phyloP scores from a whole-genome alignment of 2,329 filamentous ascomycete species.

The Cladosporium sp. region DNA sequence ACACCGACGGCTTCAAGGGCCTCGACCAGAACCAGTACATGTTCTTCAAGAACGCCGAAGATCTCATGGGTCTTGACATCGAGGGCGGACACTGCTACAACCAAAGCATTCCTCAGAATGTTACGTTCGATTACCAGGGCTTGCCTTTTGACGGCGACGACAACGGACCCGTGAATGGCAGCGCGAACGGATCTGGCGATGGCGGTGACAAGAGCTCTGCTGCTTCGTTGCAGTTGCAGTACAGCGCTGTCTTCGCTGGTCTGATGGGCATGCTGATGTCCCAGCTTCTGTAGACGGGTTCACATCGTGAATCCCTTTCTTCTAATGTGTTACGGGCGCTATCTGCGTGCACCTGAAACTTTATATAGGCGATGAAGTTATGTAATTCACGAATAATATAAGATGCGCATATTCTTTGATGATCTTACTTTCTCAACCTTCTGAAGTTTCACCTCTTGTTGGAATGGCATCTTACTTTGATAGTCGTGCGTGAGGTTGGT shows the following conservation, averaged over 20 bases:
- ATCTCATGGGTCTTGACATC: constrained; percentile 63
- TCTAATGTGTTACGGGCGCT: not conserved
- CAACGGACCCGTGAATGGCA: constrained; percentile 12
- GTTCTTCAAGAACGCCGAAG: constrained; percentile 73
- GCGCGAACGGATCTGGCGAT: not conserved
- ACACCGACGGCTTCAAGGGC: constrained; percentile 66
- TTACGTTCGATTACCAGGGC: constrained; percentile 65
- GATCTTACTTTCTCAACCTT: too few species aligned
- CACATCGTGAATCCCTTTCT: not conserved
- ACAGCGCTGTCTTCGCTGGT: not conserved
- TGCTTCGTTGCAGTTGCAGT: constrained; percentile 1
- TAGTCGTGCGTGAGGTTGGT: too few species aligned
- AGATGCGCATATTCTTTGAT: too few species aligned
- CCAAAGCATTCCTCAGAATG: constrained; percentile 59
- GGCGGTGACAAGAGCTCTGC: not conserved
- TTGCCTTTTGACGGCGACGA: constrained; percentile 23
- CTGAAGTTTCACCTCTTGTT: too few species aligned
- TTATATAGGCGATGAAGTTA: not conserved
- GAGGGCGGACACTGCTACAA: constrained; percentile 66
- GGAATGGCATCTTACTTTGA: too few species aligned
- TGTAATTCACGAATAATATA: not conserved
- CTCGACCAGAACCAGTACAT: constrained; percentile 67
- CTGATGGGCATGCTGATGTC: constrained; percentile 7
- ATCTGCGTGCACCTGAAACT: not conserved
- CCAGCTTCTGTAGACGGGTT: constrained; percentile 3